These are phyloP conservation scores for Lagenidium sp. DNA, from an alignment of 352 stramenopile genomes.

Conservation along the genomic window DNA sequence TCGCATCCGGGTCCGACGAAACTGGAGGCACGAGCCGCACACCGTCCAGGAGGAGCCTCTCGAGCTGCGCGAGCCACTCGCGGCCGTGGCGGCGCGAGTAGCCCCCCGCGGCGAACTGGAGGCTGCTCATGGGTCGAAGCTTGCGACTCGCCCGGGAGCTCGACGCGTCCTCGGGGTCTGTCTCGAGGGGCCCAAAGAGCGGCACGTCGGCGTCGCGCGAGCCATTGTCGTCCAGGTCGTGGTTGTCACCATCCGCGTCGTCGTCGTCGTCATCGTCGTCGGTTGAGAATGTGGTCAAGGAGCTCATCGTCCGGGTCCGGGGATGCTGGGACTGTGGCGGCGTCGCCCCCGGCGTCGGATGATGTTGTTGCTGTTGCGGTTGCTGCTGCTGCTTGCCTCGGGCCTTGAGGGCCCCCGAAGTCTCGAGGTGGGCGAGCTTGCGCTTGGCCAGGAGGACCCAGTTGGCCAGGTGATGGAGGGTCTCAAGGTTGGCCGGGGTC, in stretches of 20 bases:
- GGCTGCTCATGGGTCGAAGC: slow-evolving; percentile 65
- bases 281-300: slow-evolving; percentile 31
- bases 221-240: neutral
- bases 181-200: slow-evolving; percentile 9
- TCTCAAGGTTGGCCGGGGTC: slow-evolving; percentile 63
- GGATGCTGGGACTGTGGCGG: too few species aligned
- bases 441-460: slow-evolving; percentile 74
- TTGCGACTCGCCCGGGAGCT: slow-evolving; percentile 70
- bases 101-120: slow-evolving; percentile 66
- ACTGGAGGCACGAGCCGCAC: too few species aligned
- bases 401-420: slow-evolving; percentile 21
- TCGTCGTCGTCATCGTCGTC: slow-evolving; percentile 7
- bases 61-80: slow-evolving; percentile 66
- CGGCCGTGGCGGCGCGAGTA: slow-evolving; percentile 38
- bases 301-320: slow-evolving; percentile 27
- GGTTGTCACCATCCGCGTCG: neutral
- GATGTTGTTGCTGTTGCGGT: too few species aligned
- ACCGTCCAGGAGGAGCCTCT: slow-evolving; percentile 49
- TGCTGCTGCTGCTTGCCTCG: too few species aligned
- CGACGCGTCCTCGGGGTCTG: slow-evolving; percentile 2
- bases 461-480: slow-evolving; percentile 63
- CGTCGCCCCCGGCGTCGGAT: too few species aligned
- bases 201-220: neutral
- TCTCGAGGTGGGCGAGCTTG: slow-evolving; percentile 49
- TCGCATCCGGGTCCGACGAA: neutral